Base-by-base conservation (phyloP, 305 asterid species). In the Fraxinus albicans region DNA sequence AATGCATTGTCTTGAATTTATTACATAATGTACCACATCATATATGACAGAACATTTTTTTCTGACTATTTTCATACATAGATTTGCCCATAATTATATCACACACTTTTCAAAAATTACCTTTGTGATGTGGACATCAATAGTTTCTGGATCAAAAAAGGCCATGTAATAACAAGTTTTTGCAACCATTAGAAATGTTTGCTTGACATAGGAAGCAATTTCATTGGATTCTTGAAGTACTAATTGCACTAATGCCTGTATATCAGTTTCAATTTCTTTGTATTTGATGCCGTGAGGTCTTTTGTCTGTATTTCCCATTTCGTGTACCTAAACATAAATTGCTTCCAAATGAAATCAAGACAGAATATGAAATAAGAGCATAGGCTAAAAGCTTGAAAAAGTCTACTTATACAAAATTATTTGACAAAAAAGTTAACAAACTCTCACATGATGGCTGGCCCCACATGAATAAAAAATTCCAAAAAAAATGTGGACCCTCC, bases 121-220 rank as follows among this genome's bases (percentile, higher is more conserved):
- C 10, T 36, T 36, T 1, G 42, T 1, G 7, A 7, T 36, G 42
- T 36, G 42, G 10, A 7, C 42, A 36, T 1, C 42, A 36, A 36
- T 36, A 9, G 10, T 36, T 36, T 36, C 42, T 36, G 2, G 42
- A 36, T 36, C 10, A 36, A 36, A 36, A 36, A 36, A 35, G 9
- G 42, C 42, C 42, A 36, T 36, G 42, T 89, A 89, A 77, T 88
- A 91, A 73, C 74, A 88, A 13, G 86, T 83, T 81, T 84, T 91
- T 1, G 87, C 88, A 44, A 91, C 90, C 13, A 80, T 42, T 1
- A 91, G 83, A 84, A 89, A 91, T 63, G 81, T 89, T 23, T 84
- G 75, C 85, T 85, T 91, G 73, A 86, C 82, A 23, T 86, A 77
- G 25, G 53, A 65, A 65, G 80, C 84, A 21, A 91, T 67, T 25